phyloP scores from a whole-genome alignment of 306 rosid genomes.

The Lupinus albus region DNA sequence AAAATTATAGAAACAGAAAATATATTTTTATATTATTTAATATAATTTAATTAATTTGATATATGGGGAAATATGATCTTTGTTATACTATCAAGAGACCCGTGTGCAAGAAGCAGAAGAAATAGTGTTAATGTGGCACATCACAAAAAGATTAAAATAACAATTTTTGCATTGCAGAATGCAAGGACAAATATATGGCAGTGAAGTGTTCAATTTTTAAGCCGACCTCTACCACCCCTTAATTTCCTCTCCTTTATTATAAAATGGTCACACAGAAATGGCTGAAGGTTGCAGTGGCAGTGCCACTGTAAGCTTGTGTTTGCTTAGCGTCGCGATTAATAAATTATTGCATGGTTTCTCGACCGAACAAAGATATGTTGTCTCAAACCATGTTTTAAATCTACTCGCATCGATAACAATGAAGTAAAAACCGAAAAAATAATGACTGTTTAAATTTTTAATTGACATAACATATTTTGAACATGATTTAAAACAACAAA shows the following conservation, averaged over 20 bases:
- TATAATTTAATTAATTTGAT: too few relatives aligned
- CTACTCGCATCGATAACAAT: too few relatives aligned
- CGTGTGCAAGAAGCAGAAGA: constrained; percentile 32
- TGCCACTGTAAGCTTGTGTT: constrained; percentile 54
- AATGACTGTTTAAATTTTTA: too few relatives aligned
- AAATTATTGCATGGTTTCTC: constrained; percentile 61
- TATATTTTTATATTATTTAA: too few relatives aligned
- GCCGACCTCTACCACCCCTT: constrained; percentile 46
- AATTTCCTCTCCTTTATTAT: constrained; percentile 54
- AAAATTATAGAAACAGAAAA: too few relatives aligned
- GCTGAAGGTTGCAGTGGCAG: constrained; percentile 29
- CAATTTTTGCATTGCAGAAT: not conserved
- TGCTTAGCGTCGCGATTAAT: constrained; percentile 62
- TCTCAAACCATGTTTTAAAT: too few relatives aligned
- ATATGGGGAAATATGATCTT: too few relatives aligned
- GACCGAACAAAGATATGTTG: too few relatives aligned
- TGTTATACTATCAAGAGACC: constrained; percentile 24
- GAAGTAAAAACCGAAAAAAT: too few relatives aligned
- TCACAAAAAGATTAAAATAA: not conserved
- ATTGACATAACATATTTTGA: too few relatives aligned
- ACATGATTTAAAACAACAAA: too few relatives aligned
- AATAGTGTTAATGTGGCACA: constrained; percentile 30
- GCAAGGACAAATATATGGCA: constrained; percentile 29
- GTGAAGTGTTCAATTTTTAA: constrained; percentile 54
- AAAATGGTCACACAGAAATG: constrained; percentile 40